Evolutionary conservation across 1,284 basidiomycete species (phyloP).

Genomic region (Malassezia furfur): DNA sequence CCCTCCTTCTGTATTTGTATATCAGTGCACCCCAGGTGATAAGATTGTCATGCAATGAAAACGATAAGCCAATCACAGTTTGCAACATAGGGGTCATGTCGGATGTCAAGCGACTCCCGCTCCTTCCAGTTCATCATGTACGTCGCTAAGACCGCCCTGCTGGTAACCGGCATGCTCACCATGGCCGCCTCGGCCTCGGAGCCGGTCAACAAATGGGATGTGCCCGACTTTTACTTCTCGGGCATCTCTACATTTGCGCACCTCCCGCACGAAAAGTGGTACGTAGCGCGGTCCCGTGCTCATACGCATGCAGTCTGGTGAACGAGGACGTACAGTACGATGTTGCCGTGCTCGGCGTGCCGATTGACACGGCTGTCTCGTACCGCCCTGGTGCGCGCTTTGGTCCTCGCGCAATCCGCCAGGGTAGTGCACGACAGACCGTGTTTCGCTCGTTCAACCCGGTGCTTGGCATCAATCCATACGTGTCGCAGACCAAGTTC

Average conservation of each 20-base stretch:
- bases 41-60: too few species aligned
- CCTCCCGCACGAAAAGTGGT: slow-evolving; percentile 16
- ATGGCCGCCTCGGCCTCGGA: slow-evolving; percentile 50
- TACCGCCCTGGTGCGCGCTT: slow-evolving; percentile 28
- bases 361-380: slow-evolving; percentile 26
- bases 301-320: slow-evolving; percentile 18
- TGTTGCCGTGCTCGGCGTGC: slow-evolving; percentile 29
- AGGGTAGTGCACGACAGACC: slow-evolving; percentile 23
- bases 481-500: slow-evolving; percentile 21
- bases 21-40: too few species aligned
- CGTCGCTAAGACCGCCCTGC: neutral
- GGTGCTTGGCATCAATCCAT: slow-evolving; percentile 18
- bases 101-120: too few species aligned
- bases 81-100: too few species aligned
- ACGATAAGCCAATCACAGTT: too few species aligned
- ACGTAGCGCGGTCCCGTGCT: neutral
- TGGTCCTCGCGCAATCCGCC: slow-evolving; percentile 25
- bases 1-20: too few species aligned
- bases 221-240: slow-evolving; percentile 7
- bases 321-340: slow-evolving; percentile 19
- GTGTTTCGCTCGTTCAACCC: slow-evolving; percentile 19
- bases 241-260: slow-evolving; percentile 25
- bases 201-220: slow-evolving; percentile 1
- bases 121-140: too few species aligned
- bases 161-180: neutral